These are phyloP conservation scores for Dactylellina haptotyla DNA, from an alignment of 2,329 filamentous ascomycete species.

Conservation along the genomic window DNA sequence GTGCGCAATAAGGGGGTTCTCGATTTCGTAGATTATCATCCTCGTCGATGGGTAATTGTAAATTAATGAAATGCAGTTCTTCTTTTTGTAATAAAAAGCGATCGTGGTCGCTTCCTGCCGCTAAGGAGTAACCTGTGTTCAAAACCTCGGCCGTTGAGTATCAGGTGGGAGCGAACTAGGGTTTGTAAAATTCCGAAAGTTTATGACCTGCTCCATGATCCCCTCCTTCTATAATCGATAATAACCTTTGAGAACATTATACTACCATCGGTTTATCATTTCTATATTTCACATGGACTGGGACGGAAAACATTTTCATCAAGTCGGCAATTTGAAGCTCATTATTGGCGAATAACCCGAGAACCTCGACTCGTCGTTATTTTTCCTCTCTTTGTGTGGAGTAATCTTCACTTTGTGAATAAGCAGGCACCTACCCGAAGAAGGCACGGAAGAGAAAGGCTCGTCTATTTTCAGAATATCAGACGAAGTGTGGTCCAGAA, in stretches of 20 bases:
- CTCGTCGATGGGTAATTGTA: constrained; percentile 39
- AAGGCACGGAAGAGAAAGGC: constrained; percentile 50
- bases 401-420: constrained; percentile 1
- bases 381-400: constrained; percentile 36
- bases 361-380: constrained; percentile 28
- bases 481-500: constrained; percentile 49
- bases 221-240: constrained; percentile 1
- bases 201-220: constrained; percentile 5
- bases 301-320: background rate
- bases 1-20: constrained; percentile 21
- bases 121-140: constrained; percentile 24
- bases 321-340: constrained; percentile 7
- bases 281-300: background rate
- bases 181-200: constrained; percentile 1
- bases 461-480: constrained; percentile 55
- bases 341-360: constrained; percentile 46
- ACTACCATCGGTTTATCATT: background rate
- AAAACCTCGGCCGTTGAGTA: constrained; percentile 32
- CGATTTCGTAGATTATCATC: constrained; percentile 15
- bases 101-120: constrained; percentile 25
- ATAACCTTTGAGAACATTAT: background rate
- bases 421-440: constrained; percentile 53
- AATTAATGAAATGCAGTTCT: background rate
- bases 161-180: constrained; percentile 31
- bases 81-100: constrained; percentile 9